Base-by-base conservation (phyloP, 306 rosid species). In the Psophocarpus tetragonolobus region DNA sequence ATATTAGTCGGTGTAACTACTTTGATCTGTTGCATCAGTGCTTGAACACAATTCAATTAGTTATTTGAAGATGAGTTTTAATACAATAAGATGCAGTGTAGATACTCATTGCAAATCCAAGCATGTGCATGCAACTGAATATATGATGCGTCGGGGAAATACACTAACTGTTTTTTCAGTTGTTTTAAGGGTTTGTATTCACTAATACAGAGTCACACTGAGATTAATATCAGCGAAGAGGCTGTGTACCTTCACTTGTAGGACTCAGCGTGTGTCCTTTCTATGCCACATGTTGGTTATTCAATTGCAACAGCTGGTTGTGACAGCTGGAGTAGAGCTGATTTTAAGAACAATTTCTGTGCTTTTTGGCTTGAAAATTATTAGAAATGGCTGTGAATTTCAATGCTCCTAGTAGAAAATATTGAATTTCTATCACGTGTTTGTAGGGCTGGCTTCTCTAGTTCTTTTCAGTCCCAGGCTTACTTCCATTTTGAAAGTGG, bases 401-500 rank as follows among this genome's bases (percentile, higher is more conserved):
- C 3, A 51, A 26, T 70, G 39, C 48, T 24, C 33, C 45, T 13
- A 13, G 17, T 44, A 13, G 24, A 20, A 4, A 68, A 27, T 68
- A 56, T 57, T 18, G 45, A 51, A 23, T 30, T 64, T 70, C 30
- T 57, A 12, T 29, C 42, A 29, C 24, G 21, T 18, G 41, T 45
- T 33, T 14, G 54, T 36, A 20, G 44, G 56, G 54, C 6, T 3
- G 64, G 20, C n/a, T 54, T 57, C 64, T 57, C 35, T n/a, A n/a
- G n/a, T n/a, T n/a, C n/a, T n/a, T n/a, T 57, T 57, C 36, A 18
- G 58, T 75, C 30, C 29, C 32, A 23, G 42, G 44, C 13, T 3
- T 15, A 57, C 56, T 69, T 54, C 38, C 42, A 44, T 78, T 78
- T 78, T 39, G 36, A 67, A 53, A 39, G 45, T 77, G 60, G 50